Conservation (phyloP, 306 rosid genomes). For the Prunus campanulata region DNA sequence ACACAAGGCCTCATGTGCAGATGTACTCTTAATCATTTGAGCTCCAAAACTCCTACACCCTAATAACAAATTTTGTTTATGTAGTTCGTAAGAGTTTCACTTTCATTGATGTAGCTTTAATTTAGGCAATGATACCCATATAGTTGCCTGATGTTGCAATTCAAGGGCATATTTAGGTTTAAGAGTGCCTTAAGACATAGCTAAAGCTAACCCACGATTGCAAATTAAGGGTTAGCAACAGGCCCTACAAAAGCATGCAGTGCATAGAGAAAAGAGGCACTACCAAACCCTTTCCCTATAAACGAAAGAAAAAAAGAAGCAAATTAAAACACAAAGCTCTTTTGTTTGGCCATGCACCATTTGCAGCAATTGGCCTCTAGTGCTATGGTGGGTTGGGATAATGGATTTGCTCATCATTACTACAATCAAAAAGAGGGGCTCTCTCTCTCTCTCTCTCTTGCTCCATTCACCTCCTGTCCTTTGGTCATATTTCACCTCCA, state of each 20-base stretch:
- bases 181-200: neutral
- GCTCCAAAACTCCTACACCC: too few relatives aligned
- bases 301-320: conserved; percentile 17
- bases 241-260: neutral
- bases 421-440: conserved; percentile 42
- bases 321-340: conserved; percentile 25
- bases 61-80: too few relatives aligned
- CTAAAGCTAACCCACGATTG: neutral
- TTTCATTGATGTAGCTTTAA: too few relatives aligned
- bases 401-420: conserved; percentile 60
- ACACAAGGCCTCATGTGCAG: too few relatives aligned
- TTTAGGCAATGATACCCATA: neutral
- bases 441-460: conserved; percentile 27
- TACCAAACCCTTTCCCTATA: conserved; percentile 21
- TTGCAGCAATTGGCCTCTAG: conserved; percentile 35
- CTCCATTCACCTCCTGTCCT: conserved; percentile 29
- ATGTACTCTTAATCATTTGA: too few relatives aligned
- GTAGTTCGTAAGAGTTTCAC: too few relatives aligned
- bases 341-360: conserved; percentile 35
- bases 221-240: neutral
- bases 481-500: conserved; percentile 38
- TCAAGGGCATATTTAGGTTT: too few relatives aligned
- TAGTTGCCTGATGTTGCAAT: too few relatives aligned
- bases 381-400: conserved; percentile 30
- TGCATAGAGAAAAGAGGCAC: conserved; percentile 11